Conservation (phyloP, 1,139 yeast species). For the Wickerhamiella infanticola region DNA sequence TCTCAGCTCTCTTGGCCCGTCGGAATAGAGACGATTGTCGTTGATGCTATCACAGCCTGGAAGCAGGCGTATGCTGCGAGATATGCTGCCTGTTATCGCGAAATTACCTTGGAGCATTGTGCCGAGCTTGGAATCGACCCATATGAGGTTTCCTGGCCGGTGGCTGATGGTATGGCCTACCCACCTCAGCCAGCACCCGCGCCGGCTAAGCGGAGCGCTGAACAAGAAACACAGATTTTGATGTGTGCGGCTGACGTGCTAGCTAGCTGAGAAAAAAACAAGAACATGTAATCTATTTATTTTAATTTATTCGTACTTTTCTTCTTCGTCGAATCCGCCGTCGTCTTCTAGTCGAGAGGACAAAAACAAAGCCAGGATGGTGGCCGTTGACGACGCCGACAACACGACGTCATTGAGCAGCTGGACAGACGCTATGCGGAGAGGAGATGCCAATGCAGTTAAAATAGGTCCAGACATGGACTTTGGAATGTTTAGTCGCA, state of each 20-base stretch:
- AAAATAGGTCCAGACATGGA: conserved; percentile 41
- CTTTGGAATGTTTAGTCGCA: conserved; percentile 58
- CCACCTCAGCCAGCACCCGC: not conserved
- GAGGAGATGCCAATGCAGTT: conserved; percentile 31
- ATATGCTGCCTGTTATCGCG: not conserved
- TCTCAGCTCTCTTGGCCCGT: not conserved
- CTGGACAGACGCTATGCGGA: conserved; percentile 51
- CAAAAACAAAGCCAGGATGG: conserved; percentile 3
- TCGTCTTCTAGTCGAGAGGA: conserved; percentile 1
- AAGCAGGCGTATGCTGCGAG: not conserved
- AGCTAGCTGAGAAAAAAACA: not conserved
- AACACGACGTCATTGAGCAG: conserved; percentile 60
- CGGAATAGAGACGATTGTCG: not conserved
- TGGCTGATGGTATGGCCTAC: not conserved
- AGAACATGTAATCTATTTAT: no score
- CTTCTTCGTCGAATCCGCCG: conserved; percentile 4
- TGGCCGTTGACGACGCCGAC: conserved; percentile 11
- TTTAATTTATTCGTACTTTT: conserved; percentile 4
- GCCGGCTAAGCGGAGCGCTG: not conserved
- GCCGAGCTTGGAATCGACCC: not conserved
- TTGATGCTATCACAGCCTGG: not conserved
- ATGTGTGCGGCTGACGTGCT: not conserved
- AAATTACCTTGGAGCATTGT: not conserved
- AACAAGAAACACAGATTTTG: not conserved
- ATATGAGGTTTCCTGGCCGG: not conserved